phyloP scores from a whole-genome alignment of 768 basidiomycete species.

The Kwoniella shandongensis region DNA sequence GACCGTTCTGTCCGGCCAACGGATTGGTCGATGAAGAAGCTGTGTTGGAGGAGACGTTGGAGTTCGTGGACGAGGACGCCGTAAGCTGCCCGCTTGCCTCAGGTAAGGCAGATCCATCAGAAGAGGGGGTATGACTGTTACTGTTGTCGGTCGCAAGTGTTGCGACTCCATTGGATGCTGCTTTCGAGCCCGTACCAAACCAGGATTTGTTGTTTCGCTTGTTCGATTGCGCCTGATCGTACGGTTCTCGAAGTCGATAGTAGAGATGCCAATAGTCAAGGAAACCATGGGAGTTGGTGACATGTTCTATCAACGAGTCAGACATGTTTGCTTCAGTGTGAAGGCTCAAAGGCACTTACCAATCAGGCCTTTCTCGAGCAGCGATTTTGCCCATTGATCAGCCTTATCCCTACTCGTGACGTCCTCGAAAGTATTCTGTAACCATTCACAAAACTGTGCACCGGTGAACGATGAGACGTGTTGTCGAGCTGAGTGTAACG shows the following conservation, averaged over 20 bases:
- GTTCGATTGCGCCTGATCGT: conserved; percentile 46
- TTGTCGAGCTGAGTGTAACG: conserved; percentile 14
- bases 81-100: conserved; percentile 1
- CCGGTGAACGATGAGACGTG: conserved; percentile 86
- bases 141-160: neutral
- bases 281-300: conserved; percentile 74
- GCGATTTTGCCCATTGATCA: conserved; percentile 70
- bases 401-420: conserved; percentile 79
- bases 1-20: neutral
- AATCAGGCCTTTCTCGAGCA: conserved; percentile 79
- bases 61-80: conserved; percentile 1
- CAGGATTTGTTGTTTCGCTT: conserved; percentile 26
- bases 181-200: conserved; percentile 22
- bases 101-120: neutral
- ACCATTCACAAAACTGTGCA: conserved; percentile 84
- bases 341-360: conserved; percentile 23
- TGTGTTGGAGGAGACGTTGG: neutral
- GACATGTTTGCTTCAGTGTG: neutral
- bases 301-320: conserved; percentile 62
- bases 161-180: neutral
- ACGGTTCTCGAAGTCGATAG: conserved; percentile 78
- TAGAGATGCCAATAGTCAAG: conserved; percentile 83
- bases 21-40: neutral
- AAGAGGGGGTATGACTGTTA: neutral
- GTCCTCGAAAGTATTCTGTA: conserved; percentile 86